Base-by-base conservation (phyloP, 139 green algal genomes). In the Coccomyxa sp. region DNA sequence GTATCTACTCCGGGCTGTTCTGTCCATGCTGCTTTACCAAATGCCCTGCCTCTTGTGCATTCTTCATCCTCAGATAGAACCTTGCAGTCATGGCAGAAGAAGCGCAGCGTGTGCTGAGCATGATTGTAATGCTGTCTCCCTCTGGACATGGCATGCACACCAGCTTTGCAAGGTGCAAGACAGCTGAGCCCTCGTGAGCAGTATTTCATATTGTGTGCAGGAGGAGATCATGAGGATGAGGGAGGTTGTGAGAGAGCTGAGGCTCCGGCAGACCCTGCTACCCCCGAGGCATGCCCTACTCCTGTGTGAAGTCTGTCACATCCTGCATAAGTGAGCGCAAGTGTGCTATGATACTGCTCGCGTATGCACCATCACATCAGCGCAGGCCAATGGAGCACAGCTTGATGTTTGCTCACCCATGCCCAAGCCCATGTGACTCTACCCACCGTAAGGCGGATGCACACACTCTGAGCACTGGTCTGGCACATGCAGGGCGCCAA, bases 171-270 rank as follows among this genome's bases (percentile, higher is more conserved):
- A 29, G 44, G 44, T 29, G 44, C 12, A 16, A 16, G 44, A 16
- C 44, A 12, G 16, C n/a, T n/a, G n/a, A n/a, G n/a, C n/a, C n/a
- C n/a, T n/a, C n/a, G n/a, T n/a, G n/a, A n/a, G n/a, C n/a, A n/a
- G n/a, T n/a, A n/a, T n/a, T n/a, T n/a, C n/a, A n/a, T n/a, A n/a
- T n/a, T n/a, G n/a, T n/a, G n/a, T 29, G 5, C 64, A 71, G 64
- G 64, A 71, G 64, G 64, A 71, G n/a, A 29, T 36, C 24, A 29
- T 69, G 68, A 31, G 68, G 76, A 31, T 50, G n/a, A 86, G 85
- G 54, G 86, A 91, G 44, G 74, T 84, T 35, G 81, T 92, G 12
- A 80, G 86, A 33, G 78, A 89, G 74, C 81, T 90, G 79, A 81
- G 86, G 14, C 12, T 82, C 4, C 80, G 79, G 50, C 91, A 24